phyloP scores from a whole-genome alignment of 1,284 basidiomycete genomes.

The Serendipita sp. region DNA sequence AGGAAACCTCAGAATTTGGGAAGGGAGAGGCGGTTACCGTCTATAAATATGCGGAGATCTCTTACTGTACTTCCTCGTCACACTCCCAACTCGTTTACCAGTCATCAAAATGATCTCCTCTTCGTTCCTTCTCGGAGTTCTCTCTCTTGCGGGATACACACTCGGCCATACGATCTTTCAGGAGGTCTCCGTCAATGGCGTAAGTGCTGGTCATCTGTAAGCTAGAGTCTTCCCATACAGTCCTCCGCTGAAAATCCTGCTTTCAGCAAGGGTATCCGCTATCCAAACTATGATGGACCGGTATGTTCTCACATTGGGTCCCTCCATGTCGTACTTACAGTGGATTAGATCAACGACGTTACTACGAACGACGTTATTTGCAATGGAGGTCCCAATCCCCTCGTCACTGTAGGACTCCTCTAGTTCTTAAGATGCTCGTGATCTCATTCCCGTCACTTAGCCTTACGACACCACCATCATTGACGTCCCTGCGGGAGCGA shows the following conservation, averaged over 20 bases:
- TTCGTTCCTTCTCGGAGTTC: constrained; percentile 17
- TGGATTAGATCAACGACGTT: constrained; percentile 29
- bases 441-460: neutral
- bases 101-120: neutral
- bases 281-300: constrained; percentile 11
- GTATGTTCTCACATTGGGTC: neutral
- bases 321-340: neutral
- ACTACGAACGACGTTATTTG: constrained; percentile 28
- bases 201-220: constrained; percentile 9
- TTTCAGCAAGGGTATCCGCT: constrained; percentile 9
- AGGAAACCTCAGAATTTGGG: no score
- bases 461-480: constrained; percentile 8
- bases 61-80: no score
- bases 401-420: constrained; percentile 22
- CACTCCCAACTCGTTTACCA: neutral
- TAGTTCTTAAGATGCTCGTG: neutral
- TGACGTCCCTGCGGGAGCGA: constrained; percentile 13
- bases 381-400: constrained; percentile 29
- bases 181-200: constrained; percentile 2
- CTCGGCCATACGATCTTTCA: constrained; percentile 17
- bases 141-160: constrained; percentile 18
- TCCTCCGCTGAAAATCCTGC: neutral
- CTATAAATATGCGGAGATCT: no score
- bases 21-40: no score
- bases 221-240: neutral